These are phyloP conservation scores for Sideroxylon spinosum DNA, from an alignment of 179 eudicot genomes.

Conservation along the genomic window DNA sequence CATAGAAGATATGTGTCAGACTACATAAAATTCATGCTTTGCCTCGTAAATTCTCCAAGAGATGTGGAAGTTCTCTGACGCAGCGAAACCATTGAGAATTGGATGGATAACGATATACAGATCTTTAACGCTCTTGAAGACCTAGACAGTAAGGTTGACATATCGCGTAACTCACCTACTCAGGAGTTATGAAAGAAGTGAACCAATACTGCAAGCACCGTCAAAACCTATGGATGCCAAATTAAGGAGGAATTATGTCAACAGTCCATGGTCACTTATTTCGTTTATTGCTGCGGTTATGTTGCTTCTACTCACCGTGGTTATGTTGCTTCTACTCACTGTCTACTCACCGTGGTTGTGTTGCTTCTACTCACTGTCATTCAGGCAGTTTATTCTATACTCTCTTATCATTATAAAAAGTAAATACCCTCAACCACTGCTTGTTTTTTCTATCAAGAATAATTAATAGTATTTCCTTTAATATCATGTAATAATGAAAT, in stretches of 20 bases:
- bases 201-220: background rate
- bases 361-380: background rate
- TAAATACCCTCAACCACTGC: no score
- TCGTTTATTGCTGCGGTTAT: background rate
- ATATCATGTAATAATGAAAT: no score
- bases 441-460: no score
- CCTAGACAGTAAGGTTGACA: background rate
- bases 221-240: background rate
- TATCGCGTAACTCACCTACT: background rate
- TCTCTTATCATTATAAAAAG: background rate
- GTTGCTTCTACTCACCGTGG: background rate
- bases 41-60: no score
- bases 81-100: background rate
- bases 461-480: no score
- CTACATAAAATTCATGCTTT: no score
- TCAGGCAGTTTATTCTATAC: background rate
- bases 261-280: background rate
- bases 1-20: no score
- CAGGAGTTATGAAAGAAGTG: background rate
- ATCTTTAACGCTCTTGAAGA: background rate
- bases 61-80: no score
- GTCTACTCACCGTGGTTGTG: background rate
- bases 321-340: background rate
- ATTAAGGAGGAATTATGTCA: background rate
- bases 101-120: background rate